Evolutionary conservation across 768 basidiomycete species (phyloP).

Genomic region (Amyloporia xantha): DNA sequence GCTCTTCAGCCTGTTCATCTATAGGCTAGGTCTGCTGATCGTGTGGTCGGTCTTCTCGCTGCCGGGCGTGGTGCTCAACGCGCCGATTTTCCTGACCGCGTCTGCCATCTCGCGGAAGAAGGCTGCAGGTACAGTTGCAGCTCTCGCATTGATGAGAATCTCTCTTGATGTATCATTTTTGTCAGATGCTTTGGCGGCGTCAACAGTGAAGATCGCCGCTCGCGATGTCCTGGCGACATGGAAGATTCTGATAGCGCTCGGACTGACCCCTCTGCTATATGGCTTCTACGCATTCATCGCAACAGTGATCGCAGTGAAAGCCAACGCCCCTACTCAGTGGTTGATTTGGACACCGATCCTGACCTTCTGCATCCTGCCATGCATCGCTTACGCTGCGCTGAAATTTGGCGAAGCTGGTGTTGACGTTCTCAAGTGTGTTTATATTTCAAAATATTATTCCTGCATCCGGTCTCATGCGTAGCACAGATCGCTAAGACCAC

Average conservation of each 20-base stretch:
- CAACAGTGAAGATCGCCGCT: constrained; percentile 91
- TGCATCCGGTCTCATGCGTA: background rate
- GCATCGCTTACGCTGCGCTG: constrained; percentile 87
- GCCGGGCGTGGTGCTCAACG: constrained; percentile 86
- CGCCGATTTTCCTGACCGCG: constrained; percentile 88
- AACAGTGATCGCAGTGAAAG: constrained; percentile 64
- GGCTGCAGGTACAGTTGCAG: constrained; percentile 65
- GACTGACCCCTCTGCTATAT: constrained; percentile 85
- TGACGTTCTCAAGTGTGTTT: constrained; percentile 86
- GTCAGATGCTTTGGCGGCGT: constrained; percentile 87
- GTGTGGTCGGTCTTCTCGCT: constrained; percentile 82
- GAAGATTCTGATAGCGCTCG: constrained; percentile 93
- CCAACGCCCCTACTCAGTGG: constrained; percentile 55
- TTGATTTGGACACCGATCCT: constrained; percentile 71
- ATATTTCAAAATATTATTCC: background rate
- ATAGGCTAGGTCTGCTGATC: constrained; percentile 69
- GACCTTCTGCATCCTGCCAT: constrained; percentile 67
- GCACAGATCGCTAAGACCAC: constrained; percentile 80
- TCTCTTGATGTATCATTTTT: constrained; percentile 1
- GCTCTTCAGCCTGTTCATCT: constrained; percentile 76
- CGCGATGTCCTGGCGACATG: constrained; percentile 96
- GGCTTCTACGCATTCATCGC: constrained; percentile 75
- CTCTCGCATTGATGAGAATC: background rate
- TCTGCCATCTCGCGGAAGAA: constrained; percentile 80
- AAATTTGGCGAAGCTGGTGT: constrained; percentile 98